These are phyloP conservation scores for Daldinia vernicosa DNA, from an alignment of 495 filamentous ascomycete species.

Conservation along the genomic window DNA sequence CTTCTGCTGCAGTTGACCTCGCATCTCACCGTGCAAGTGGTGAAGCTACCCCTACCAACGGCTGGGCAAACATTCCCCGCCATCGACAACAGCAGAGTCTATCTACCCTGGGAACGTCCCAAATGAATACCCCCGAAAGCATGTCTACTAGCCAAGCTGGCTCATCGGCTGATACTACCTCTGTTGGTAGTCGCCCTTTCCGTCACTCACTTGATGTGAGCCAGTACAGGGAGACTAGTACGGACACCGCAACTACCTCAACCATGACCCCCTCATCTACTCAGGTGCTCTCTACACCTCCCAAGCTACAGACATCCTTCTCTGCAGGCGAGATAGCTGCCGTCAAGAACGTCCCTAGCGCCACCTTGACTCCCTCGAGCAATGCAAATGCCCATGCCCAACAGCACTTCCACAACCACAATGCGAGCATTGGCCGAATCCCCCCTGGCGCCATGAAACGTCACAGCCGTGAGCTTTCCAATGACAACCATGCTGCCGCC, in stretches of 20 bases:
- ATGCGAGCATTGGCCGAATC: slow-evolving; percentile 80
- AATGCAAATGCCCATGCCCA: slow-evolving; percentile 74
- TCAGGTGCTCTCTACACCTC: slow-evolving; percentile 62
- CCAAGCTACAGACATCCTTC: slow-evolving; percentile 84
- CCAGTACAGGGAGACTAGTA: slow-evolving; percentile 50
- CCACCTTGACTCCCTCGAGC: slow-evolving; percentile 41
- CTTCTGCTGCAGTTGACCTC: slow-evolving; percentile 82
- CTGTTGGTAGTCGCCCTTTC: slow-evolving; percentile 58
- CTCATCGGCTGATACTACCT: slow-evolving; percentile 49
- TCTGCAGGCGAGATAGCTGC: slow-evolving; percentile 93
- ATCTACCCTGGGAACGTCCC: slow-evolving; percentile 66
- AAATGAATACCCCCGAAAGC: slow-evolving; percentile 46
- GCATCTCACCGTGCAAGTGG: slow-evolving; percentile 74
- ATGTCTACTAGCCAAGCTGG: slow-evolving; percentile 31
- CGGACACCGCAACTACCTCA: slow-evolving; percentile 41
- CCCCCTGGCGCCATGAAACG: slow-evolving; percentile 69
- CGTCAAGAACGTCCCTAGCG: slow-evolving; percentile 63
- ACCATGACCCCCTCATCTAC: slow-evolving; percentile 50
- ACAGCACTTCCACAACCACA: slow-evolving; percentile 83
- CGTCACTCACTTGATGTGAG: slow-evolving; percentile 66
- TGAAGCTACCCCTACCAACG: slow-evolving; percentile 60
- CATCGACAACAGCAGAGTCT: slow-evolving; percentile 87
- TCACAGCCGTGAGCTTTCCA: slow-evolving; percentile 72
- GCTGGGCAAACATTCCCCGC: slow-evolving; percentile 72
- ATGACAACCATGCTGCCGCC: slow-evolving; percentile 51